These are phyloP conservation scores for Boletellus ananas DNA, from an alignment of 768 basidiomycete species.

Conservation along the genomic window DNA sequence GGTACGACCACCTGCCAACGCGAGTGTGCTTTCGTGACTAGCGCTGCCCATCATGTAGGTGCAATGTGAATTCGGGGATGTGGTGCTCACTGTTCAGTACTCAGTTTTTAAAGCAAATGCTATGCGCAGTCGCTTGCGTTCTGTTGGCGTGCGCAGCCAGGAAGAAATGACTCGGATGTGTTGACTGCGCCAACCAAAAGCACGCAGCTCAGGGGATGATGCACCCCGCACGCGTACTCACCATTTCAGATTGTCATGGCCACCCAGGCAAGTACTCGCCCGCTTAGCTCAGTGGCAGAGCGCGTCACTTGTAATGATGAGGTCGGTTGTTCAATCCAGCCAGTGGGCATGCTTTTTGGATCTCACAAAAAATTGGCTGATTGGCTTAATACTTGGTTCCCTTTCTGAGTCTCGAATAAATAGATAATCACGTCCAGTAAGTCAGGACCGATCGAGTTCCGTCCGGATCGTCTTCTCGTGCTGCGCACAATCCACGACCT, in stretches of 20 bases:
- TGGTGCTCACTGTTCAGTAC: not conserved
- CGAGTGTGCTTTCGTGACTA: slow-evolving; percentile 16
- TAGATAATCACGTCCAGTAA: not conserved
- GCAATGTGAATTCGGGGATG: not conserved
- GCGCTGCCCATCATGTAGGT: slow-evolving; percentile 5
- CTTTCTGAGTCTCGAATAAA: not conserved
- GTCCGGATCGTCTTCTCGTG: slow-evolving; percentile 55
- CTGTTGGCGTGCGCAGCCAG: not conserved
- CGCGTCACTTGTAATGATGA: slow-evolving; percentile 45
- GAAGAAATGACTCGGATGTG: not conserved
- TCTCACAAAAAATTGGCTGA: not conserved
- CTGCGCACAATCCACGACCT: slow-evolving; percentile 62
- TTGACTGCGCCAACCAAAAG: no score
- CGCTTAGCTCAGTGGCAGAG: slow-evolving; percentile 46
- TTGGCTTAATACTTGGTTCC: no score
- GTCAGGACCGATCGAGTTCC: slow-evolving; percentile 16
- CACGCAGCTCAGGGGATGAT: not conserved
- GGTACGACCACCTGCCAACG: slow-evolving; percentile 38
- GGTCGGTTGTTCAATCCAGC: slow-evolving; percentile 46
- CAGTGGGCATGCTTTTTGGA: slow-evolving; percentile 32
- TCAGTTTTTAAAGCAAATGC: not conserved
- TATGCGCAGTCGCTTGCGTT: not conserved
- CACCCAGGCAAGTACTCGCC: slow-evolving; percentile 2
- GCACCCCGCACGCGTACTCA: no score
- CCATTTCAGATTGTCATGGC: not conserved